Percentiles rank a stretch among this genome's conserved stretches.
phyloP scores from a whole-genome alignment of 305 asterid species.

The Fraxinus greggii region DNA sequence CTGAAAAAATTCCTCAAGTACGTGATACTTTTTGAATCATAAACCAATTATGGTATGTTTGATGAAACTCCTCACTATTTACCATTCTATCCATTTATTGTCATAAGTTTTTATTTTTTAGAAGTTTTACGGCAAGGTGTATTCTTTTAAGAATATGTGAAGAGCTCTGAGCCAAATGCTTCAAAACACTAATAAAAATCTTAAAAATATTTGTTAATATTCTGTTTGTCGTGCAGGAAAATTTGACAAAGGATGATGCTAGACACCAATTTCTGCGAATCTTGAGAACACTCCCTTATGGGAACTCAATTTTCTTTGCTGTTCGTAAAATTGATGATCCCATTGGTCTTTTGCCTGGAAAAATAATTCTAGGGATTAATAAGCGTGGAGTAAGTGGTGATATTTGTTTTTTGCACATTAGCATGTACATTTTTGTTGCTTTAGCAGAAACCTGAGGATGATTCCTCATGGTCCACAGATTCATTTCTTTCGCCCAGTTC shows the following conservation, averaged over 20 bases:
- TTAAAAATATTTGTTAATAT: neutral
- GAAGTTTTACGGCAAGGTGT: neutral
- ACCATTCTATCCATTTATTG: neutral
- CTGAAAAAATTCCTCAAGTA: neutral
- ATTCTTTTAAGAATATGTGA: neutral
- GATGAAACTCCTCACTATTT: neutral
- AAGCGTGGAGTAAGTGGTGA: constrained; percentile 91
- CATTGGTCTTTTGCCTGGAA: constrained; percentile 94
- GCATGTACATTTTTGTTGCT: constrained; percentile 5
- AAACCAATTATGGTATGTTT: neutral
- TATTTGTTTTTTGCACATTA: constrained; percentile 1
- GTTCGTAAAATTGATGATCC: constrained; percentile 99
- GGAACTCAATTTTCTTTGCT: constrained; percentile 90
- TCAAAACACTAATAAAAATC: neutral
- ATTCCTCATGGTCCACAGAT: constrained; percentile 48
- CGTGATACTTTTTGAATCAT: neutral
- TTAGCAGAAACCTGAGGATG: constrained; percentile 21
- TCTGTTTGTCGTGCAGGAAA: constrained; percentile 51
- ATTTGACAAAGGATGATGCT: constrained; percentile 95
- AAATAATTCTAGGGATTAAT: constrained; percentile 82
- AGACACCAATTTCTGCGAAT: constrained; percentile 86
- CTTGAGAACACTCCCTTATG: constrained; percentile 92
- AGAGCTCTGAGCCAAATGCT: neutral
- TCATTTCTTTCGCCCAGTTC: constrained; percentile 99
- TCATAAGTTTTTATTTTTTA: neutral